Evolutionary conservation across 345 rosid species (phyloP).

Genomic region (Pugionium cornutum): DNA sequence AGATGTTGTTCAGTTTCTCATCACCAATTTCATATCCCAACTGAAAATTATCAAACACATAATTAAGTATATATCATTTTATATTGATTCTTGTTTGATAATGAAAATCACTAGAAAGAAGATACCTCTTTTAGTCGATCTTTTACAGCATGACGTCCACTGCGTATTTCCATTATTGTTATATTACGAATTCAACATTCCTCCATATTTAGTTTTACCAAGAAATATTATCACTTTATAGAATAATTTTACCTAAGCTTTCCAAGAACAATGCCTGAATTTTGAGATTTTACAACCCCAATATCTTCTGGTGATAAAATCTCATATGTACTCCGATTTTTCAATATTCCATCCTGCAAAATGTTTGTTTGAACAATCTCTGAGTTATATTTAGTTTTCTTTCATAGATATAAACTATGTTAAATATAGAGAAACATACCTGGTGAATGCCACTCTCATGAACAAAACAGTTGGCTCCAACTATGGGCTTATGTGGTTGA

Average conservation of each 20-base stretch:
- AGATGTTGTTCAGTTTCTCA: constrained; percentile 61
- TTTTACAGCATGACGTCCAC: constrained; percentile 89
- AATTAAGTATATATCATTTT: too few species aligned
- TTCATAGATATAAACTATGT: neutral
- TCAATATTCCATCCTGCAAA: constrained; percentile 84
- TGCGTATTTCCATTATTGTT: constrained; percentile 26
- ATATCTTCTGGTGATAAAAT: constrained; percentile 85
- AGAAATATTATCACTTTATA: neutral
- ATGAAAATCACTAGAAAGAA: neutral
- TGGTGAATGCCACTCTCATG: constrained; percentile 90
- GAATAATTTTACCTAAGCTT: constrained; percentile 60
- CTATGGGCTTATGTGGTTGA: constrained; percentile 94
- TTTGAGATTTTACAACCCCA: constrained; percentile 66
- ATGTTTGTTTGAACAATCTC: neutral
- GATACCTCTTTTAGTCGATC: constrained; percentile 57
- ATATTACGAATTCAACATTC: neutral
- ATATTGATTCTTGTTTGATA: too few species aligned
- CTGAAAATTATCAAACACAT: constrained; percentile 36
- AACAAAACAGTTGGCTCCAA: constrained; percentile 54
- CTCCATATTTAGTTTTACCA: neutral
- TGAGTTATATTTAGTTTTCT: neutral
- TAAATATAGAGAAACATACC: constrained; percentile 49
- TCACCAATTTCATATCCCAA: constrained; percentile 76
- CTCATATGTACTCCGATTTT: constrained; percentile 86
- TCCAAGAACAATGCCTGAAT: constrained; percentile 83